Conservation (phyloP, 306 rosid species). For the Abrus precatorius region DNA sequence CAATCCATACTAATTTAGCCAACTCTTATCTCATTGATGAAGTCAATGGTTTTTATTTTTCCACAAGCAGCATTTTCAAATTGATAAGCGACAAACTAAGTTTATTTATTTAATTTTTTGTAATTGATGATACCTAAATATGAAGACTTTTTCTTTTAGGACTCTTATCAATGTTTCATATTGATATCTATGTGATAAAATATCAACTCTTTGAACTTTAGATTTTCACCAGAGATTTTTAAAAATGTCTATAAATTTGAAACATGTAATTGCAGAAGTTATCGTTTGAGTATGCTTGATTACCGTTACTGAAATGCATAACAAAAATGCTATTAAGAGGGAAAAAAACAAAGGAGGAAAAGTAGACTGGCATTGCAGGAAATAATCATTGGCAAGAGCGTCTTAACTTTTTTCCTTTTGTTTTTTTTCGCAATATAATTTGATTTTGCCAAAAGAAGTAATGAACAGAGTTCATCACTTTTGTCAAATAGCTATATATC, state of each 20-base stretch:
- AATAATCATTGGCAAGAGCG: conserved; percentile 45
- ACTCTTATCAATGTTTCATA: background rate
- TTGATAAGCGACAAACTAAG: background rate
- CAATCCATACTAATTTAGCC: background rate
- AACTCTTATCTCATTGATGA: background rate
- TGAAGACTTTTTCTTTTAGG: background rate
- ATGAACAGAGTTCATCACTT: background rate
- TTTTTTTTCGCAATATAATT: conserved; percentile 7
- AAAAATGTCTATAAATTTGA: background rate
- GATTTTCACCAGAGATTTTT: background rate
- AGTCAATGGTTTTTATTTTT: background rate
- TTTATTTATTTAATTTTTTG: background rate
- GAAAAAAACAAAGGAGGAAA: background rate
- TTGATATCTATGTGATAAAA: background rate
- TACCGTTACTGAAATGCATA: conserved; percentile 5
- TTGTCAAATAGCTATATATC: conserved; percentile 8
- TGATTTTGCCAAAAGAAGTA: conserved; percentile 6
- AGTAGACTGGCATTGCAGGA: conserved; percentile 18
- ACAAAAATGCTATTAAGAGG: background rate
- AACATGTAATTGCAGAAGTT: background rate
- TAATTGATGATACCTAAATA: background rate
- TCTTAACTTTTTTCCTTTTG: conserved; percentile 33
- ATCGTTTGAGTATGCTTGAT: background rate
- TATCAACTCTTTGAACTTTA: background rate
- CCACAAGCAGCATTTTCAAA: background rate